Base-by-base conservation (phyloP, 2,329 filamentous ascomycete genomes). In the Mycosphaerella sp. region DNA sequence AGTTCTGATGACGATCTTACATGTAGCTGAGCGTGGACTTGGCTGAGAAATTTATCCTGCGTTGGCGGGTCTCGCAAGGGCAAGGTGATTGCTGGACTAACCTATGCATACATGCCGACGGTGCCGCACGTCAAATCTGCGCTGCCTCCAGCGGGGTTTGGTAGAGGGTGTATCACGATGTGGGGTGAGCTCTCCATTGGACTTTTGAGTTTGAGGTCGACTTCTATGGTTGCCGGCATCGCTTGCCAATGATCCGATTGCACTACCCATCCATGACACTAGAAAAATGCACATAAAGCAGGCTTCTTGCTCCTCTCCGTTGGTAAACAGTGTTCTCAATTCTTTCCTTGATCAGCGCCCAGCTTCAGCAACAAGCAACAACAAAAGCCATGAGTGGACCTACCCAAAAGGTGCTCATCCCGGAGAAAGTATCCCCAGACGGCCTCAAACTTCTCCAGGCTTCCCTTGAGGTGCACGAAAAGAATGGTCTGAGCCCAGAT, bases 381-480 rank as follows among this genome's bases (percentile, higher is more conserved):
- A 29, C 47, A 8, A 8, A 46, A 11, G 47, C 44, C 46, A 59
- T 57, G 47, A 56, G 54, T 11, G 38, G 43, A 21, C 48, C 53
- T 7, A 55, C 67, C 40, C 72, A 76, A 1, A 80, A 78, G 65
- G 75, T 91, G 58, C 80, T 93, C 29, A 86, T 91, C 40, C 84
- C 87, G 1, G 87, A 92, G 67, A 90, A 89, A 68, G 79, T 92
- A 43, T 91, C 87, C 1, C 76, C 82, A n/a, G 87, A 92, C 69
- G 87, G 87, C 9, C 76, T 92, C 14, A 80, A 83, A 14, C 73
- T 91, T 17, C 78, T 92, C 38, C 77, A 79, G 34, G 78, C 79
- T 17, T 78, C 80, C 38, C 83, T 87, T 63, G 80, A 88, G 21
- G 85, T 92, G 34, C 81, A 92, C 66, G 81, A 83, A 59, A 80